Base-by-base conservation (phyloP, 2,329 filamentous ascomycete genomes). In the Cladophialophora carrionii region DNA sequence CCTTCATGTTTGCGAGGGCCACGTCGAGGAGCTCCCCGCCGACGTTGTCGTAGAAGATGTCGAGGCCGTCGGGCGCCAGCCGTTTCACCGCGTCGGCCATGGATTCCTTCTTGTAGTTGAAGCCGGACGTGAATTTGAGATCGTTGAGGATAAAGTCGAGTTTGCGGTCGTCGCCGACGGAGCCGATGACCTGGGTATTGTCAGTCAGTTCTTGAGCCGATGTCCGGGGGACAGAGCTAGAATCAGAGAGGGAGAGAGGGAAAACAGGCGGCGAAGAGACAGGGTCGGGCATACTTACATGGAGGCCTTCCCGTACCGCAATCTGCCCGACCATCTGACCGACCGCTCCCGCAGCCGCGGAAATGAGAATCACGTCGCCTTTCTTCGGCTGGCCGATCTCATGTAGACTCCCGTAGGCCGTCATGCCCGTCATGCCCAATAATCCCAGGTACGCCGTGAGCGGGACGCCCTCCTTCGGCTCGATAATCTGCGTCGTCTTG, bases 91-190 rank as follows among this genome's bases (percentile, higher is more conserved):
- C 89, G 2, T 87, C 86, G 1, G 76, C 71, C 0, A 88, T 81
- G 64, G 80, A 82, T 78, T 91, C 88, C 72, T 85, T 90, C 82
- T 92, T 91, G 82, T 92, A 92, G 81, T 92, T 92, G 57, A 91
- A 92, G 14, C 85, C 89, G 9, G 74, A 81, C 71, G 89, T 85
- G 73, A 90, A 90, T 34, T 80, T 79, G 54, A 90, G 82, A 62
- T 88, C 84, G 56, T 86, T 84, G 55, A 75, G 80, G 73, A 90
- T 86, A 74, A 86, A 91, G 26, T 88, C 84, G 9, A 90, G 81
- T 81, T 92, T 92, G 72, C 87, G 85, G 73, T 91, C 87, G 57
- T 85, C 85, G 4, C 90, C 90, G 7, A 90, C 89, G 48, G 85
- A 88, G 22, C 90, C 90, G 65, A 92, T 87, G 51, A 92, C 85